Base-by-base conservation (phyloP, 139 green algal species). In the Chlorella sp. region DNA sequence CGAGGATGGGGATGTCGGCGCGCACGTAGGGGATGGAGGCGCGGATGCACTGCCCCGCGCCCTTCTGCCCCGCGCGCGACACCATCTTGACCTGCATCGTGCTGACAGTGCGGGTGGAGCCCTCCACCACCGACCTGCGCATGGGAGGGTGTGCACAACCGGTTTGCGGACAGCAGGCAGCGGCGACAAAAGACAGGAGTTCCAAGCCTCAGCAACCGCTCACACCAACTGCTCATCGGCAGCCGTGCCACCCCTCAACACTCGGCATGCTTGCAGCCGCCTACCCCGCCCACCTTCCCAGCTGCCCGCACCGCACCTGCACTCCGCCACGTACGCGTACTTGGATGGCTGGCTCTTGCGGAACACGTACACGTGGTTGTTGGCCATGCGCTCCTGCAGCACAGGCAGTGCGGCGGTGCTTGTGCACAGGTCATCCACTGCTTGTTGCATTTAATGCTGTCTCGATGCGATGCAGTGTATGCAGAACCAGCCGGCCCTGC, bases 331-430 rank as follows among this genome's bases (percentile, higher is more conserved):
- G 73, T 92, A 97, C 24, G 95, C 91, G 82, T 98, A 99, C 90
- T 99, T 99, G 86, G 88, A 94, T 36, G 96, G 94, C 93, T 98
- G 93, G 75, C 84, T 95, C 93, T 99, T 99, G 86, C 94, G 93
- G 90, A 99, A 99, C 17, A 98, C 95, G 84, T 98, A 99, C 72
- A 99, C 97, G 80, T 98, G 95, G 92, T 99, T 99, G 90, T 96
- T 97, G 70, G 93, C 94, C 95, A 99, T 99, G 74, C 95, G 92
- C 93, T 99, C 97, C 91, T 99, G 96, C 28, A 46, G 34, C 28
- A 32, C 20, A 32, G 38, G 30, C 41, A 58, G 41, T 11, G 28
- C 40, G 43, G 40, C 13, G 51, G 51, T n/a, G n/a, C n/a, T n/a
- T n/a, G n/a, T 2, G 16, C 34, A 24, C 16, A 34, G 32, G 34